Percentiles rank a stretch among this genome's conserved stretches.
Conservation (phyloP, 768 basidiomycete species). For the Nevesoporus exiguus region DNA sequence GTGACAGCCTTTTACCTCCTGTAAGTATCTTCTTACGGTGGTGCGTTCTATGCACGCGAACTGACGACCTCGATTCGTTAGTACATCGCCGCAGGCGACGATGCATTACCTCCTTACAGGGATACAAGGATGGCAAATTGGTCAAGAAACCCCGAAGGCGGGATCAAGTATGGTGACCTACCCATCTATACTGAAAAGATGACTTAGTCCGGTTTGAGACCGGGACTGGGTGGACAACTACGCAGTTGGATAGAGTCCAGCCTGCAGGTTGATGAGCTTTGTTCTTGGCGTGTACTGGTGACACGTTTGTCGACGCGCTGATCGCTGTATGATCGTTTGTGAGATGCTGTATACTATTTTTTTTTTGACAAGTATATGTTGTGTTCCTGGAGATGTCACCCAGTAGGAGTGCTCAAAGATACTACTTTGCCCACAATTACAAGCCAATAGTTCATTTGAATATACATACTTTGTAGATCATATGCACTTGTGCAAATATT, state of each 20-base stretch:
- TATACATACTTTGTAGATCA: slow-evolving; percentile 1
- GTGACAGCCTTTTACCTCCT: slow-evolving; percentile 42
- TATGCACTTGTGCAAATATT: not conserved
- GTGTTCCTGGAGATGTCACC: not conserved
- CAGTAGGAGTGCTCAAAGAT: not conserved
- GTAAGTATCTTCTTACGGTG: slow-evolving; percentile 23
- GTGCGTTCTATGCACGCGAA: not conserved
- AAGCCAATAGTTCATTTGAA: not conserved
- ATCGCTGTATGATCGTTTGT: slow-evolving; percentile 7
- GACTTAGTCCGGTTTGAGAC: slow-evolving; percentile 1
- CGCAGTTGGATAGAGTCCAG: slow-evolving; percentile 8
- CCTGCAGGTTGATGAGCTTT: not conserved
- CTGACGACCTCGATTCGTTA: slow-evolving; percentile 14
- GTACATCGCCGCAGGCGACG: slow-evolving; percentile 40
- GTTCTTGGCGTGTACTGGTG: slow-evolving; percentile 5
- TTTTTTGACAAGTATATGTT: not conserved
- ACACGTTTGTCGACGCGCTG: slow-evolving; percentile 16
- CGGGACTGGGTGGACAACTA: not conserved
- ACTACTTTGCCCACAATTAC: not conserved
- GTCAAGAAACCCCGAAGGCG: slow-evolving; percentile 26
- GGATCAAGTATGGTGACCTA: slow-evolving; percentile 36
- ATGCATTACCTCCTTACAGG: slow-evolving; percentile 32
- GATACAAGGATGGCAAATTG: slow-evolving; percentile 26
- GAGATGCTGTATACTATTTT: not conserved
- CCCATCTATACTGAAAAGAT: slow-evolving; percentile 41